These are phyloP conservation scores for Phyllachora maydis DNA, from an alignment of 2,329 filamentous ascomycete genomes.

Conservation along the genomic window DNA sequence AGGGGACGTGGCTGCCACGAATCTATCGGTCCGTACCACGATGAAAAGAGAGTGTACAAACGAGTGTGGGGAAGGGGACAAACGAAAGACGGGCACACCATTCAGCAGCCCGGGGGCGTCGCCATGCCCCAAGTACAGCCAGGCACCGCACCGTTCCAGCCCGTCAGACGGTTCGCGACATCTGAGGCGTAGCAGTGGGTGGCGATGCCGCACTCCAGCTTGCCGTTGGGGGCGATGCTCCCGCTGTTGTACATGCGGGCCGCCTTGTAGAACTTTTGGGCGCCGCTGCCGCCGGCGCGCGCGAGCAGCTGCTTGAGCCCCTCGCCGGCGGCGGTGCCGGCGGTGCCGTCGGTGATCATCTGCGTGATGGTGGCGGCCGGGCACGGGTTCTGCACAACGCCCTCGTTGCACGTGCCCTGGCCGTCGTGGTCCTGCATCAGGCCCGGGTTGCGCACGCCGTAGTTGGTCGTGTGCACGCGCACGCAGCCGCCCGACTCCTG, in stretches of 20 bases:
- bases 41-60: too few species aligned
- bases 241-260: constrained; percentile 30
- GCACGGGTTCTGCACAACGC: constrained; percentile 8
- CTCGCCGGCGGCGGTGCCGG: constrained; percentile 17
- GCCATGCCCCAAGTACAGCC: too few species aligned
- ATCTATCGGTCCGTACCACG: too few species aligned
- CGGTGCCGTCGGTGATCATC: constrained; percentile 18
- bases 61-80: too few species aligned
- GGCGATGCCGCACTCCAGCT: constrained; percentile 18
- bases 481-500: constrained; percentile 23
- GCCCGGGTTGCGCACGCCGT: constrained; percentile 19
- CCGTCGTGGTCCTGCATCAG: constrained; percentile 18
- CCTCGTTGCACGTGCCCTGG: constrained; percentile 13
- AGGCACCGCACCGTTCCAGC: too few species aligned
- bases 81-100: too few species aligned
- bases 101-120: too few species aligned
- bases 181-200: constrained; percentile 29
- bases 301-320: constrained; percentile 17
- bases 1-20: too few species aligned
- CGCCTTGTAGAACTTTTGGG: constrained; percentile 20
- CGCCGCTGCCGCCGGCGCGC: constrained; percentile 10
- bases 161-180: too few species aligned
- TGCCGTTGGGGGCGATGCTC: constrained; percentile 10
- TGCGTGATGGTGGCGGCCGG: constrained; percentile 7
- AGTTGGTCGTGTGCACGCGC: constrained; percentile 16